phyloP scores from a whole-genome alignment of 2,329 filamentous ascomycete species.

The Fragosphaeria purpurea region DNA sequence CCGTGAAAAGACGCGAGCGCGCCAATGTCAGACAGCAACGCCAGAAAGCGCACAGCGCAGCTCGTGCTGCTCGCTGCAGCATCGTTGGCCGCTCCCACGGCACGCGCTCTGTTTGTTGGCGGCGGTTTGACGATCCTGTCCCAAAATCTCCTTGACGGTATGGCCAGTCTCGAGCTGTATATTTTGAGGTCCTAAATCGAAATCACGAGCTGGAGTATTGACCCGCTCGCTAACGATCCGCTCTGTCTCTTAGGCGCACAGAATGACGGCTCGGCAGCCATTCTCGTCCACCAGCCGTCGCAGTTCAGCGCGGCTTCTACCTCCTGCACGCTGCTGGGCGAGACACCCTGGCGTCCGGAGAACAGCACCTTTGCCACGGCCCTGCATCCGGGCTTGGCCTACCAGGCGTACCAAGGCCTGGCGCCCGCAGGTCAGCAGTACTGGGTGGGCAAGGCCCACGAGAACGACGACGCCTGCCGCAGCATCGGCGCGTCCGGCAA shows the following conservation, averaged over 20 bases:
- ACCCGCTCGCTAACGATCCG: too few relatives aligned
- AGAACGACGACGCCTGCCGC: conserved; percentile 12
- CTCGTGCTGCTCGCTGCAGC: not conserved
- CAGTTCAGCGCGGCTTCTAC: conserved; percentile 3
- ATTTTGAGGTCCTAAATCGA: too few relatives aligned
- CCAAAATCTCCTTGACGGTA: conserved; percentile 3
- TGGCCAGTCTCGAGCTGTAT: not conserved
- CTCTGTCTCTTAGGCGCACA: not conserved
- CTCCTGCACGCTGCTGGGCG: conserved; percentile 10
- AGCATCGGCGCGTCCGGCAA: conserved; percentile 23
- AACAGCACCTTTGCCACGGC: conserved; percentile 11
- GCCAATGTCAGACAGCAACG: too few relatives aligned
- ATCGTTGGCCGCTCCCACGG: not conserved
- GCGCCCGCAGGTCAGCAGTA: conserved; percentile 14
- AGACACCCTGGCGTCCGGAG: conserved; percentile 15
- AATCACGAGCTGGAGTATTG: too few relatives aligned
- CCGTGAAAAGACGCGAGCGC: too few relatives aligned
- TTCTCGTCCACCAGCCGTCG: conserved; percentile 11
- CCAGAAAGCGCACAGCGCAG: too few relatives aligned
- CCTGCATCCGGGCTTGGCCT: conserved; percentile 15
- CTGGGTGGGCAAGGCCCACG: conserved; percentile 15
- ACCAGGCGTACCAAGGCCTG: conserved; percentile 15
- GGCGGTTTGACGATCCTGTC: conserved; percentile 6
- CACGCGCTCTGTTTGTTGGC: not conserved
- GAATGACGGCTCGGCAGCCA: conserved; percentile 9